These are phyloP conservation scores for Neurospora sp. DNA, from an alignment of 2,329 filamentous ascomycete genomes.

Conservation along the genomic window DNA sequence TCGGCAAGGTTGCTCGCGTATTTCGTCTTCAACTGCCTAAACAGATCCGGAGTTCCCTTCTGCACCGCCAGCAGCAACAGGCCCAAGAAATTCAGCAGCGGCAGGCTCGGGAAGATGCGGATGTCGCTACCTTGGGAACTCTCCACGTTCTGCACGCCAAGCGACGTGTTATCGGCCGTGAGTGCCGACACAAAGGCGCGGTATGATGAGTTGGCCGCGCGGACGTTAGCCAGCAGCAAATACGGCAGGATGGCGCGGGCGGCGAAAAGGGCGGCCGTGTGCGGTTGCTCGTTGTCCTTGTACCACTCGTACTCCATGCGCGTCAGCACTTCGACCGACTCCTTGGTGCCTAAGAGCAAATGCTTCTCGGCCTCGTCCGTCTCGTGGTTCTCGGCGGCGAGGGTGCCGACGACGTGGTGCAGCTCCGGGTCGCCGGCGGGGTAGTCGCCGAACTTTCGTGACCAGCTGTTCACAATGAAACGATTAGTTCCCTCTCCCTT, in stretches of 20 bases:
- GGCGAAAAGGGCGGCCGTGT: slow-evolving; percentile 78
- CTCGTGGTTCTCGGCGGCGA: slow-evolving; percentile 90
- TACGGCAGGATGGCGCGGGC: slow-evolving; percentile 85
- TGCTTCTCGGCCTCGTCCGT: slow-evolving; percentile 90
- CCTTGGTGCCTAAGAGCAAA: slow-evolving; percentile 77
- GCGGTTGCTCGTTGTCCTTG: slow-evolving; percentile 65
- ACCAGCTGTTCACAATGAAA: slow-evolving; percentile 51
- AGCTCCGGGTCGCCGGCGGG: slow-evolving; percentile 89
- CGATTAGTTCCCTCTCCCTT: neutral
- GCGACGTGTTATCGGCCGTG: slow-evolving; percentile 40
- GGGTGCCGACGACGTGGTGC: slow-evolving; percentile 79
- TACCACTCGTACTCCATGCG: slow-evolving; percentile 93
- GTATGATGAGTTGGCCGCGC: slow-evolving; percentile 76
- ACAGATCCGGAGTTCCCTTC: slow-evolving; percentile 68
- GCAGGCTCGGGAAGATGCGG: slow-evolving; percentile 79
- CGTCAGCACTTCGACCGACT: slow-evolving; percentile 72
- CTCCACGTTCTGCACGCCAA: slow-evolving; percentile 68
- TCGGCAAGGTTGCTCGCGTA: slow-evolving; percentile 75
- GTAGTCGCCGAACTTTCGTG: slow-evolving; percentile 72
- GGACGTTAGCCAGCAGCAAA: slow-evolving; percentile 80
- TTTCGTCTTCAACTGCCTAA: slow-evolving; percentile 70
- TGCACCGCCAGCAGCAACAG: slow-evolving; percentile 77
- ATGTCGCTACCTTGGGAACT: slow-evolving; percentile 63
- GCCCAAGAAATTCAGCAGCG: slow-evolving; percentile 90
- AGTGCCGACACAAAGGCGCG: slow-evolving; percentile 65